These are phyloP conservation scores for Wickerhamiella australiensis DNA, from an alignment of 805 yeast genomes.

Conservation along the genomic window DNA sequence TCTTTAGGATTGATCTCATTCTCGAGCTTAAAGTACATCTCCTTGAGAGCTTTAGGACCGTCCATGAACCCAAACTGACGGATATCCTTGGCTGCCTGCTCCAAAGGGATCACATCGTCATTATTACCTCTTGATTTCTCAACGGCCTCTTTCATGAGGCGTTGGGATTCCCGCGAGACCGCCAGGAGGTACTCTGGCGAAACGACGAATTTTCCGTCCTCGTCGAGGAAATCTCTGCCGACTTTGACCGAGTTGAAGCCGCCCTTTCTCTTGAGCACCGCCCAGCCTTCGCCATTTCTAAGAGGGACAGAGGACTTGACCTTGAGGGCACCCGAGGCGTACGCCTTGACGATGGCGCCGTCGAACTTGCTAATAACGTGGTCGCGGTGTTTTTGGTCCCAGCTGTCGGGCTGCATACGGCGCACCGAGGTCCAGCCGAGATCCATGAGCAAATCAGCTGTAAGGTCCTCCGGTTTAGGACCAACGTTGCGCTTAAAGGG, in stretches of 20 bases:
- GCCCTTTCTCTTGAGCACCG: conserved; percentile 17
- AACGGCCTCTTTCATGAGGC: background rate
- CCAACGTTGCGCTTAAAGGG: conserved; percentile 22
- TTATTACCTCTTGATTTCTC: conserved; percentile 8
- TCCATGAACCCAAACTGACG: conserved; percentile 24
- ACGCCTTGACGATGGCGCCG: conserved; percentile 60
- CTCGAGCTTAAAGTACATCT: conserved; percentile 20
- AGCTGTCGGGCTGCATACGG: conserved; percentile 57
- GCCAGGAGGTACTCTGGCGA: conserved; percentile 17
- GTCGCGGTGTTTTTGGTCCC: conserved; percentile 56
- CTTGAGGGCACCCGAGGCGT: conserved; percentile 55
- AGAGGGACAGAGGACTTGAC: conserved; percentile 47
- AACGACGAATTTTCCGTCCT: conserved; percentile 19
- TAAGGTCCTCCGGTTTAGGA: conserved; percentile 23
- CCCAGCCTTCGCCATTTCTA: conserved; percentile 71
- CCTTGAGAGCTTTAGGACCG: conserved; percentile 20
- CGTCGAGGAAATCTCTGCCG: conserved; percentile 13
- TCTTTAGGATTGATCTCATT: conserved; percentile 9
- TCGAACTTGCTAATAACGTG: conserved; percentile 54
- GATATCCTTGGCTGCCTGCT: conserved; percentile 18
- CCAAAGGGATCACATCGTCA: conserved; percentile 9
- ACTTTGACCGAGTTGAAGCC: conserved; percentile 14
- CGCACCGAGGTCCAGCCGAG: conserved; percentile 96
- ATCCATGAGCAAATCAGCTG: conserved; percentile 43
- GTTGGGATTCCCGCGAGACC: conserved; percentile 6